Evolutionary conservation across 2,329 filamentous ascomycete genomes (phyloP), one percentile per base, ranked within the genome.

Genomic region (Gliomastix tumulicola): DNA sequence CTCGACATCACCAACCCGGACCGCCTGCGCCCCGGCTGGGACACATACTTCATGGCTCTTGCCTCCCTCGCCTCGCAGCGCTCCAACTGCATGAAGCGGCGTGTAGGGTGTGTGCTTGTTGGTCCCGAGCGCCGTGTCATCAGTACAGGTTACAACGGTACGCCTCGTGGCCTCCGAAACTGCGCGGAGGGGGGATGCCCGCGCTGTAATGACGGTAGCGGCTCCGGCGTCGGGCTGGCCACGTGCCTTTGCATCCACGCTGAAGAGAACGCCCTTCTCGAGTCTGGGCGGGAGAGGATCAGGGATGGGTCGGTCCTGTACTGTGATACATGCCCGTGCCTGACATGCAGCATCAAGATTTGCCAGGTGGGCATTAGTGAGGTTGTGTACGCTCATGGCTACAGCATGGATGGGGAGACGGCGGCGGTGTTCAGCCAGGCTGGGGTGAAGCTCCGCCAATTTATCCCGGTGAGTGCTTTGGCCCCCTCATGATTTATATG

Each of bases 301-400:
- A 71, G 87, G 16, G 83, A 87, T 38, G 85, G 82, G 5, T 78
- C 85, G 25, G 84, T 88, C 34, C 66, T 98, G 19, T 98, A 96
- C 63, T 96, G 89, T 61, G 87, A 96, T 56, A 96, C 89, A 47
- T 98, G 92, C 60, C 92, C 92, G 5, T 98, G 92, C 57, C 68
- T 98, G 58, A 98, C 92, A 3, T 98, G 92, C 62, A 95, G 88
- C 51, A 94, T 98, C 67, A 98, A 98, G 68, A 97, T 98, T 53
- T 86, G 88, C 17, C 92, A 98, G 65, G 88, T 97, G 7, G 92
- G 92, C 15, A 95, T 98, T 46, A 79, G 77, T 30, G 92, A 98
- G 68, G 92, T 98, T 12, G 89, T 43, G 12, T 98, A 95, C 53
- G 89, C 80, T 46, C 84, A 94, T 55, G 80, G 84, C 19, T 98